These are phyloP conservation scores for Priceomyces medius DNA, from an alignment of 805 yeast species.

Conservation along the genomic window DNA sequence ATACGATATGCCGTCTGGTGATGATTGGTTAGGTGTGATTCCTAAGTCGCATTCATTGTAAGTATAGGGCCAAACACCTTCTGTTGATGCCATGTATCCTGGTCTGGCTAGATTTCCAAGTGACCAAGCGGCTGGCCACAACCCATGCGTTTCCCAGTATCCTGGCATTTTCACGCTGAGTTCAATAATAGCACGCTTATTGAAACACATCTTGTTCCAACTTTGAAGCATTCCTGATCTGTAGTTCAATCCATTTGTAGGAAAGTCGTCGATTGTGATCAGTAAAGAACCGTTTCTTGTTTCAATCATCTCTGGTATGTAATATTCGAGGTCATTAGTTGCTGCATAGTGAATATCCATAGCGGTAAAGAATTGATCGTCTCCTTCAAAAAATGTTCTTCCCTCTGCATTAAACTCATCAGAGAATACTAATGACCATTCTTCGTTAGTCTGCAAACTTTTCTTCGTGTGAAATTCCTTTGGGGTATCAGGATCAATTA, in stretches of 20 bases:
- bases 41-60: constrained; percentile 39
- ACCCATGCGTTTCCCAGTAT: constrained; percentile 29
- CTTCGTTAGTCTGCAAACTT: constrained; percentile 58
- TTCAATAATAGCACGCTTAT: constrained; percentile 31
- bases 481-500: constrained; percentile 77
- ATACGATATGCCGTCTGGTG: constrained; percentile 39
- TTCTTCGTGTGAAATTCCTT: constrained; percentile 44
- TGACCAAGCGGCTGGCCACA: constrained; percentile 43
- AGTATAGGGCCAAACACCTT: constrained; percentile 42
- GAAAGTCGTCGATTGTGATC: constrained; percentile 75
- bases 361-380: constrained; percentile 89
- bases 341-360: constrained; percentile 83
- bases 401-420: constrained; percentile 92
- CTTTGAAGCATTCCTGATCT: constrained; percentile 90
- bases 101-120: constrained; percentile 39
- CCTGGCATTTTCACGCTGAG: constrained; percentile 31
- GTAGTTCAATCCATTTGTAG: constrained; percentile 75
- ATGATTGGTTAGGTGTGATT: constrained; percentile 38
- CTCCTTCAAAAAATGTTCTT: constrained; percentile 84
- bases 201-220: constrained; percentile 87
- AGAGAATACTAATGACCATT: constrained; percentile 80
- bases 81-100: constrained; percentile 34
- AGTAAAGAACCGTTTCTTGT: constrained; percentile 72
- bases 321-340: constrained; percentile 91
- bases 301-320: constrained; percentile 83